Conservation (phyloP, 148 eudicot genomes). For the Persicaria tinctoria region DNA sequence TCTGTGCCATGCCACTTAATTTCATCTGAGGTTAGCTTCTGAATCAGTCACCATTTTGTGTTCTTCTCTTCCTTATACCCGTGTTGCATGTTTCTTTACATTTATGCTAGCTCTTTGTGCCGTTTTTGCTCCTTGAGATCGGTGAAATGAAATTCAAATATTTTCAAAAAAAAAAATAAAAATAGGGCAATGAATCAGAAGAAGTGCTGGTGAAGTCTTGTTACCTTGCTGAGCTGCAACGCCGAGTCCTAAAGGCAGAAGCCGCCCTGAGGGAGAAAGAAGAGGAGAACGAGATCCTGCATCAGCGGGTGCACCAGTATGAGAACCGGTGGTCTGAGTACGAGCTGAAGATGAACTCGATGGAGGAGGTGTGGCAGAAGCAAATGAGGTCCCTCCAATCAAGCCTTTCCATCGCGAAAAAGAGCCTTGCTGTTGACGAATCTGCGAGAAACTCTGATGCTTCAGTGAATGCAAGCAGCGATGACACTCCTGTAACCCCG, state of each 20-base stretch:
- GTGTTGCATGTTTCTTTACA: too few relatives aligned
- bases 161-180: not conserved
- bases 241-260: slow-evolving; percentile 83
- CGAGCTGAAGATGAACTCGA: slow-evolving; percentile 93
- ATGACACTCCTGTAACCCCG: slow-evolving; percentile 33
- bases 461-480: slow-evolving; percentile 50
- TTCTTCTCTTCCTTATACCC: too few relatives aligned
- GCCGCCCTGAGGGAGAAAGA: slow-evolving; percentile 75
- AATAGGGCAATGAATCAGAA: slow-evolving; percentile 62
- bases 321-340: slow-evolving; percentile 94
- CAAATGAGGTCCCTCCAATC: slow-evolving; percentile 97
- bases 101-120: not conserved
- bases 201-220: slow-evolving; percentile 75
- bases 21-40: too few relatives aligned
- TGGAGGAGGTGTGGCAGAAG: slow-evolving; percentile 98
- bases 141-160: not conserved
- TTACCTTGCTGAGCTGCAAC: slow-evolving; percentile 83
- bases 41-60: too few relatives aligned
- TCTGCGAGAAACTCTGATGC: slow-evolving; percentile 65
- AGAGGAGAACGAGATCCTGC: slow-evolving; percentile 85
- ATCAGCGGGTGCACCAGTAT: slow-evolving; percentile 78
- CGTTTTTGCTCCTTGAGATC: not conserved
- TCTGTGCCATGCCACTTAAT: too few relatives aligned
- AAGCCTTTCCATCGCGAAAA: slow-evolving; percentile 83
- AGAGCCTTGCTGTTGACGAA: slow-evolving; percentile 69